Evolutionary conservation across 208 protist species (phyloP), one percentile per base, ranked within the genome.

Genomic region (Borovskyia barvae): DNA sequence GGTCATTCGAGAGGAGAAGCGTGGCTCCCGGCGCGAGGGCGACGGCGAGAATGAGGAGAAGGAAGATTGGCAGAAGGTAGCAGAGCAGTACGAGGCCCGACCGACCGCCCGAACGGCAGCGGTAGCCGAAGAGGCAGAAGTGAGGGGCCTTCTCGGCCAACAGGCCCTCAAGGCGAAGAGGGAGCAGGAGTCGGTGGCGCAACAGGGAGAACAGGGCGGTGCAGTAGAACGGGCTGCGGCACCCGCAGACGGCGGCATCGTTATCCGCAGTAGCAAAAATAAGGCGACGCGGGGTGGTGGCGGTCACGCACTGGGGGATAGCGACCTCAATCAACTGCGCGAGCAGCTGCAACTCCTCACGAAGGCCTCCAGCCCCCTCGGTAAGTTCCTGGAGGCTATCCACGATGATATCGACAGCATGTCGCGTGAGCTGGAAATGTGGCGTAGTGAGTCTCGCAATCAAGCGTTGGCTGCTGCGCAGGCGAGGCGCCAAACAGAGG

Each of bases 401-500:
- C 81, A 93, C 68, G 86, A 95, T 43, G 89, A 95, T 54, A 84
- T 95, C 53, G 89, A 95, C 32, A 93, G 80, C 50, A 95, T 95
- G 89, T 66, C 71, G 11, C 75, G 89, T 4, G 89, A 95, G 67
- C 58, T 95, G 26, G 89, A 95, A 50, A 93, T 89, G 85, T 95
- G 89, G 89, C 80, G 89, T 30, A 84, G 77, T 22, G 85, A 95
- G 71, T 80, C 89, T 29, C 83, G 89, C 30, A 90, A 47, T 32
- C 89, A 95, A 66, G 78, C 80, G 8, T 54, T 92, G 17, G 85
- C 85, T 19, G 89, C 89, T 0, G 66, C 80, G 6, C 85, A 95
- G 39, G 89, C 89, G 0, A 70, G 72, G 9, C 81, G 86, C 22
- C 79, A 91, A 65, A 95, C 89, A 46, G 77, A 82, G 62, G 85